phyloP scores from a whole-genome alignment of 805 yeast species.

The Lipomyces yamadae region DNA sequence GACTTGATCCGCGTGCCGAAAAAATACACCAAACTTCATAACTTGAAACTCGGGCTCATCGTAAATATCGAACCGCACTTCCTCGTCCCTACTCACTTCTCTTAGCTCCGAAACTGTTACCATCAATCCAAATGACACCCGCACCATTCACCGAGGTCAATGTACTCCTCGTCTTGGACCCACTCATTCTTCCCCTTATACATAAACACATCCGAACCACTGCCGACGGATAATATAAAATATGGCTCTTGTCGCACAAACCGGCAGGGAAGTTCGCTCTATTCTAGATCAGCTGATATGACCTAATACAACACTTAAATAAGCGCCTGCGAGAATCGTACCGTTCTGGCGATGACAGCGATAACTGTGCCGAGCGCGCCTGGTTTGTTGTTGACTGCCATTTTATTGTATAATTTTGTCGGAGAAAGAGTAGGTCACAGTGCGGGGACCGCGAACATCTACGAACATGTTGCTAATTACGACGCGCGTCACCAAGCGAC shows the following conservation, averaged over 20 bases:
- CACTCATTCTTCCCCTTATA: background rate
- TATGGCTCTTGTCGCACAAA: background rate
- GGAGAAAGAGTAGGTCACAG: too few relatives aligned
- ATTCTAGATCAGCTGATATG: background rate
- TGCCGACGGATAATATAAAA: background rate
- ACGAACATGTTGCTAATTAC: background rate
- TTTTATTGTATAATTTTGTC: background rate
- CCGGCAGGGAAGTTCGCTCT: background rate
- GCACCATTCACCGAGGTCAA: slow-evolving; percentile 3
- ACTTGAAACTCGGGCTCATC: background rate
- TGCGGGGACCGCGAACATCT: too few relatives aligned
- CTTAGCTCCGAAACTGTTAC: background rate
- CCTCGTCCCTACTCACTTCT: background rate
- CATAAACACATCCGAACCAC: background rate
- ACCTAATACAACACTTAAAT: background rate
- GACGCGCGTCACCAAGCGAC: background rate
- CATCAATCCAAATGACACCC: background rate
- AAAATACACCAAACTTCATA: background rate
- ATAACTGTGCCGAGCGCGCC: background rate
- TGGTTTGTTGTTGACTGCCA: background rate
- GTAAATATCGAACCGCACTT: slow-evolving; percentile 2
- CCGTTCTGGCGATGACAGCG: slow-evolving; percentile 1
- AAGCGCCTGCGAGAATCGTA: background rate
- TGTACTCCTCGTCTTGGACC: background rate
- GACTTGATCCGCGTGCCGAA: background rate